phyloP scores from a whole-genome alignment of 768 basidiomycete species.

The Suillus subluteus region DNA sequence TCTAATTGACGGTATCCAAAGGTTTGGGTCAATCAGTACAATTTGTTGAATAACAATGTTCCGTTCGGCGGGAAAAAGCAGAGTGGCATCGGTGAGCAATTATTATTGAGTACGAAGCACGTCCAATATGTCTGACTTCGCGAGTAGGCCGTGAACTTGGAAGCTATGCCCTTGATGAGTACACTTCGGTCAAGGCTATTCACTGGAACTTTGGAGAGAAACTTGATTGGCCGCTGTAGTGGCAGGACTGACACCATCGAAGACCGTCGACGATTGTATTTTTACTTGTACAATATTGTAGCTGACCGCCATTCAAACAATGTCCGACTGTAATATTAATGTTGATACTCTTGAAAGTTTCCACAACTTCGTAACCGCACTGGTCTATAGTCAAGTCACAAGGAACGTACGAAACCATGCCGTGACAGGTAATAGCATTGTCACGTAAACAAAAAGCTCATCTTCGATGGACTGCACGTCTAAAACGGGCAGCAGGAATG shows the following conservation, averaged over 20 bases:
- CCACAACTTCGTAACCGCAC: neutral
- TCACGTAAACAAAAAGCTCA: neutral
- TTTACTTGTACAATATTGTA: neutral
- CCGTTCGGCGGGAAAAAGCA: slow-evolving; percentile 97
- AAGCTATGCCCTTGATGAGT: slow-evolving; percentile 82
- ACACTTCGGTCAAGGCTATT: slow-evolving; percentile 79
- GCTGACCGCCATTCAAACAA: neutral
- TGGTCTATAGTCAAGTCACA: neutral
- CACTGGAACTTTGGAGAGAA: slow-evolving; percentile 90
- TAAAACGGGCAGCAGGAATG: neutral
- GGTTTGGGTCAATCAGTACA: slow-evolving; percentile 96
- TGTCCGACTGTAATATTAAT: neutral
- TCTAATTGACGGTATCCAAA: slow-evolving; percentile 30
- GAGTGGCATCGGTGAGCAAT: slow-evolving; percentile 74
- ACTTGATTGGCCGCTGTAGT: slow-evolving; percentile 74
- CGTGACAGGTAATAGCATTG: neutral
- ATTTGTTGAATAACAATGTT: slow-evolving; percentile 80
- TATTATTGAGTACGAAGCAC: slow-evolving; percentile 11
- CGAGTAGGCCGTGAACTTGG: slow-evolving; percentile 84
- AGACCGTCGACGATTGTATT: neutral
- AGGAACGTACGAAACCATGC: neutral
- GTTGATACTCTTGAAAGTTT: neutral
- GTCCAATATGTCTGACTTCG: slow-evolving; percentile 13
- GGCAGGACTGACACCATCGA: neutral
- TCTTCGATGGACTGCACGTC: neutral